phyloP scores from a whole-genome alignment of 1,139 yeast genomes.

The Scheffersomyces titani region DNA sequence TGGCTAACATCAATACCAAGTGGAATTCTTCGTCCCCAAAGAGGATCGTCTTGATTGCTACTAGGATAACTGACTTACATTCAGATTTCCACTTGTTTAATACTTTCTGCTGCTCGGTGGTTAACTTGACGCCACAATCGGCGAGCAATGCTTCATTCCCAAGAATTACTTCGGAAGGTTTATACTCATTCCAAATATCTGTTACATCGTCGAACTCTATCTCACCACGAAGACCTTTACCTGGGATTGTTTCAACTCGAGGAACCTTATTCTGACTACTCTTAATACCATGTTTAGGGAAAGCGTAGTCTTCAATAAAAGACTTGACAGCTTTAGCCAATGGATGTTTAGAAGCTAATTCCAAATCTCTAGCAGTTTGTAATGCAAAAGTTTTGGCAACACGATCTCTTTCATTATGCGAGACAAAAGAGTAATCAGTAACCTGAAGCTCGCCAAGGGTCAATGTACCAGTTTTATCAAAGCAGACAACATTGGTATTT shows the following conservation, averaged over 20 bases:
- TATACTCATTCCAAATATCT: slow-evolving; percentile 28
- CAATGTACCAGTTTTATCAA: slow-evolving; percentile 80
- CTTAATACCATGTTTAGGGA: slow-evolving; percentile 12
- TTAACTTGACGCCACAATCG: slow-evolving; percentile 40
- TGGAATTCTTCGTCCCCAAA: slow-evolving; percentile 32
- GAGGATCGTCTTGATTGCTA: slow-evolving; percentile 42
- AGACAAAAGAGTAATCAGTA: slow-evolving; percentile 44
- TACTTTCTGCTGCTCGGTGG: slow-evolving; percentile 22
- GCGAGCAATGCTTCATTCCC: slow-evolving; percentile 64
- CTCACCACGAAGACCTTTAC: slow-evolving; percentile 57
- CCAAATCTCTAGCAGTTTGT: slow-evolving; percentile 61
- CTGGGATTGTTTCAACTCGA: slow-evolving; percentile 53
- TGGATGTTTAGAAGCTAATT: slow-evolving; percentile 70
- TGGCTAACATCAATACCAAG: slow-evolving; percentile 53
- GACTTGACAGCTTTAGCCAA: slow-evolving; percentile 58
- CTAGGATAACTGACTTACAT: slow-evolving; percentile 63
- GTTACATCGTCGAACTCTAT: slow-evolving; percentile 24
- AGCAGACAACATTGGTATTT: slow-evolving; percentile 61
- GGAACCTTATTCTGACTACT: slow-evolving; percentile 45
- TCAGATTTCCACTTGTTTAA: slow-evolving; percentile 58
- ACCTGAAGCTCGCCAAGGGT: slow-evolving; percentile 66
- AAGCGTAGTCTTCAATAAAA: slow-evolving; percentile 31
- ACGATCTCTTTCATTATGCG: slow-evolving; percentile 10
- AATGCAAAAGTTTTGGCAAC: slow-evolving; percentile 30
- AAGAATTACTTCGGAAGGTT: slow-evolving; percentile 47